These are phyloP conservation scores for Zopfochytrium polystomum DNA, from an alignment of 371 early-diverging fungal genomes.

Conservation along the genomic window DNA sequence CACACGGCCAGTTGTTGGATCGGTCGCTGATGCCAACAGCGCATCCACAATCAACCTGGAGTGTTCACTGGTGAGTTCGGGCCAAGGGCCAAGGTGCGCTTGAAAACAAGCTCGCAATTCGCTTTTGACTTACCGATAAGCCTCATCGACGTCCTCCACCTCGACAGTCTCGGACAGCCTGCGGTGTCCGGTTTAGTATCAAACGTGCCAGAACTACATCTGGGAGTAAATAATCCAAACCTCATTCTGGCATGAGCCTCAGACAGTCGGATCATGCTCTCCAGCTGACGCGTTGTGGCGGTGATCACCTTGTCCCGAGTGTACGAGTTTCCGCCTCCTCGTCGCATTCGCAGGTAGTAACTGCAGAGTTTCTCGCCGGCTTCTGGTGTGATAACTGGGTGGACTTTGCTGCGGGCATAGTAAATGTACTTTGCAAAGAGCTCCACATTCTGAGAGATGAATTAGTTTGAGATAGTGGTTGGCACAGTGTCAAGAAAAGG, in stretches of 20 bases:
- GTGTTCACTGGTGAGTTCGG: constrained; percentile 27
- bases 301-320: constrained; percentile 75
- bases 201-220: too few relatives aligned
- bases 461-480: constrained; percentile 26
- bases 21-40: constrained; percentile 93
- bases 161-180: constrained; percentile 51
- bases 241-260: constrained; percentile 98
- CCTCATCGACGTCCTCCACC: constrained; percentile 59
- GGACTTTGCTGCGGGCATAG: constrained; percentile 79
- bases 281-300: constrained; percentile 98
- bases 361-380: constrained; percentile 69
- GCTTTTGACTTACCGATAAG: constrained; percentile 45
- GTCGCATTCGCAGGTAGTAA: constrained; percentile 86
- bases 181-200: too few relatives aligned
- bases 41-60: constrained; percentile 80
- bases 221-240: too few relatives aligned
- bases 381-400: constrained; percentile 74
- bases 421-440: constrained; percentile 85
- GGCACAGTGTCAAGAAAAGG: too few relatives aligned
- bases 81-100: background rate
- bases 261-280: constrained; percentile 97
- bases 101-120: too few relatives aligned
- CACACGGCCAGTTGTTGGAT: constrained; percentile 96
- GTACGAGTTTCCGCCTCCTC: constrained; percentile 64
- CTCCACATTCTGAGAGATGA: constrained; percentile 61